Conservation (phyloP, 2,329 filamentous ascomycete species). For the Penicillium sp. region DNA sequence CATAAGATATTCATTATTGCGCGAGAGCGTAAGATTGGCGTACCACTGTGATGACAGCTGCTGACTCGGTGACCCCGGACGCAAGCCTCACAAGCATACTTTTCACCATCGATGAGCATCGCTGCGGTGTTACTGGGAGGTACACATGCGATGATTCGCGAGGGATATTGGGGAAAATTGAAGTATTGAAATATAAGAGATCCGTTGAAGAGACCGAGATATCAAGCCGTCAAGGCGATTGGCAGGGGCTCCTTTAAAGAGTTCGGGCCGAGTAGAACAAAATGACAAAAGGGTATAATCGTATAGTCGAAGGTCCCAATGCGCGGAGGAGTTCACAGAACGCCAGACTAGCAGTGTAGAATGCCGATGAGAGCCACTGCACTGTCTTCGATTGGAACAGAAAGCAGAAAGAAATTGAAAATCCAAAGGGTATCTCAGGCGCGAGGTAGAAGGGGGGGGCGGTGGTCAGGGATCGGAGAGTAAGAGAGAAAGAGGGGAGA, state of each 20-base stretch:
- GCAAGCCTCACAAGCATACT: constrained; percentile 97
- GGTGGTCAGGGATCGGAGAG: constrained; percentile 19
- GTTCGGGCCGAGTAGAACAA: constrained; percentile 27
- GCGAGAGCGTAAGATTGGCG: constrained; percentile 43
- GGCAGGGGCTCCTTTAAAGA: constrained; percentile 23
- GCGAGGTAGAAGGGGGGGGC: constrained; percentile 12
- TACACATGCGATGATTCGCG: constrained; percentile 45
- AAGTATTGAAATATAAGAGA: constrained; percentile 15
- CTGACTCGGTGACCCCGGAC: constrained; percentile 97
- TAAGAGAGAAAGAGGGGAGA: constrained; percentile 23
- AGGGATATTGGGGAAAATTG: constrained; percentile 19
- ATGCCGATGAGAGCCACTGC: constrained; percentile 6
- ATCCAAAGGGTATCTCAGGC: constrained; percentile 18
- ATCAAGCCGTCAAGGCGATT: constrained; percentile 37
- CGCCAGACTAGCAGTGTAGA: constrained; percentile 13
- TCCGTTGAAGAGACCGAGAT: constrained; percentile 13
- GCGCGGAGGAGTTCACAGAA: constrained; percentile 26
- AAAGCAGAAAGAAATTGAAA: constrained; percentile 9
- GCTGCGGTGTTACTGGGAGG: constrained; percentile 36
- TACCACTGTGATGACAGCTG: constrained; percentile 95
- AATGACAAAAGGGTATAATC: constrained; percentile 35
- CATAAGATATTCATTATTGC: constrained; percentile 3
- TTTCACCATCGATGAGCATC: constrained; percentile 92
- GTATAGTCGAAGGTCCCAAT: constrained; percentile 33
- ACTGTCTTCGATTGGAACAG: constrained; percentile 10